Evolutionary conservation across 2,329 filamentous ascomycete genomes (phyloP), one percentile per base, ranked within the genome.

Genomic region (Pseudogymnoascus verrucosus): DNA sequence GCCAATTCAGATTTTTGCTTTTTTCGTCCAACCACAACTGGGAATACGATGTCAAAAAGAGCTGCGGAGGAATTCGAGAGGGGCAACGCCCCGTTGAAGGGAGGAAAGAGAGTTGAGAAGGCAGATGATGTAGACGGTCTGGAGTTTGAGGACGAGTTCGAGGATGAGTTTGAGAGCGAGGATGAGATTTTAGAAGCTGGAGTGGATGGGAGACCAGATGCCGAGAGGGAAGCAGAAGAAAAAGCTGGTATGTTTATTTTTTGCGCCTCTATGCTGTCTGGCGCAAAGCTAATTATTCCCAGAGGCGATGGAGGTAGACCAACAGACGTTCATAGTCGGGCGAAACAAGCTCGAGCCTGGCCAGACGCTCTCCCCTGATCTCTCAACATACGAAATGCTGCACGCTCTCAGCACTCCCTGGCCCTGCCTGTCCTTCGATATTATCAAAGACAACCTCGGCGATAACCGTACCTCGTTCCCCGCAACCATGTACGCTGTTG

Each of bases 381-480:
- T 90, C 65, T 91, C 90, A n/a, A 93, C 93, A 5, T 99, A 99
- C 79, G 89, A 97, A 75, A 96, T 99, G 92, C 86, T 99, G 65
- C 95, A 99, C 80, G 91, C 87, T 66, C 84, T 99, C 67, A 95
- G 89, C 76, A 93, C 93, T 6, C 92, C 92, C 1, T 99, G 95
- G 95, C 95, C 95, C 2, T 99, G 95, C 75, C 84, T 99, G 14
- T 98, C 93, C 1, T 96, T 97, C 77, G 95, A 98, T 74, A 89
- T 99, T 65, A 78, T 99, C 67, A 88, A 84, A 70, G 95, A 99
- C 77, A 82, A 82, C 62, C 84, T 99, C 16, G 95, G 95, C 69
- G 89, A 96, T 74, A 87, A 91, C 76, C 89, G 95, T 73, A 96
- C 89, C 76, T 87, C 89, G n/a, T 99, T 96, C 77, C 95, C 95